Evolutionary conservation across 164 flowering plant genomes (phyloP).

Genomic region (Vitis cinerea): DNA sequence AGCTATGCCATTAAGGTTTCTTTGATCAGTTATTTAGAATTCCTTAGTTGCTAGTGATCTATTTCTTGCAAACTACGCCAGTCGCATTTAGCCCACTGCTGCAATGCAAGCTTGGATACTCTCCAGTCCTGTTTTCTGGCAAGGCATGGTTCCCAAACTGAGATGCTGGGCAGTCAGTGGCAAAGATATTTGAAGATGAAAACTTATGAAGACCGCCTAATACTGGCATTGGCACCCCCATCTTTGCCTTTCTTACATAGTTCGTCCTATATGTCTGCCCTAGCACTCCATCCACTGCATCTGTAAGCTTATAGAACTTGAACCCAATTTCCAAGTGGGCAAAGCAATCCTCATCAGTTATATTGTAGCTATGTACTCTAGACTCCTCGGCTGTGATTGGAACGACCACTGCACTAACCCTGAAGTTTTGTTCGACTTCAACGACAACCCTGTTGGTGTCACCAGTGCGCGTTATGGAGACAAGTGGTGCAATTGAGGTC

Average conservation of each 20-base stretch:
- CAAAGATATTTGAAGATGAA: slow-evolving; percentile 33
- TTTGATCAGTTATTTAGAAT: too few species aligned
- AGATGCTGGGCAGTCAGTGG: slow-evolving; percentile 52
- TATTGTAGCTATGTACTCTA: slow-evolving; percentile 48
- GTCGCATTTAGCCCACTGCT: slow-evolving; percentile 31
- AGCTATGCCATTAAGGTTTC: too few species aligned
- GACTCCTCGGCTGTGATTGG: slow-evolving; percentile 62
- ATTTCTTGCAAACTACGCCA: slow-evolving; percentile 52
- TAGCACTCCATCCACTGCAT: slow-evolving; percentile 48
- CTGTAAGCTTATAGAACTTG: slow-evolving; percentile 53
- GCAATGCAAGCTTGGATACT: slow-evolving; percentile 26
- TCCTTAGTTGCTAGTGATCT: neutral
- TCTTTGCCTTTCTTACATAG: slow-evolving; percentile 50
- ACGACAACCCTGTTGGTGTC: slow-evolving; percentile 34
- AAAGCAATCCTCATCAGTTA: slow-evolving; percentile 56
- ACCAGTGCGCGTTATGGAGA: slow-evolving; percentile 28
- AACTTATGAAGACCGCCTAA: slow-evolving; percentile 55
- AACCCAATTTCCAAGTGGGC: slow-evolving; percentile 71
- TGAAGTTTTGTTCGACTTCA: slow-evolving; percentile 42
- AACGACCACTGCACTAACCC: slow-evolving; percentile 54
- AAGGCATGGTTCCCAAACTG: slow-evolving; percentile 16
- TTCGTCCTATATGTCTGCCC: slow-evolving; percentile 48
- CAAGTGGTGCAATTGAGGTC: slow-evolving; percentile 11
- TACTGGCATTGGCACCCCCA: slow-evolving; percentile 52
- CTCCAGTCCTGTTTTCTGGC: neutral